phyloP scores from a whole-genome alignment of 164 flowering plant genomes.

The Paratinospora sagittata region DNA sequence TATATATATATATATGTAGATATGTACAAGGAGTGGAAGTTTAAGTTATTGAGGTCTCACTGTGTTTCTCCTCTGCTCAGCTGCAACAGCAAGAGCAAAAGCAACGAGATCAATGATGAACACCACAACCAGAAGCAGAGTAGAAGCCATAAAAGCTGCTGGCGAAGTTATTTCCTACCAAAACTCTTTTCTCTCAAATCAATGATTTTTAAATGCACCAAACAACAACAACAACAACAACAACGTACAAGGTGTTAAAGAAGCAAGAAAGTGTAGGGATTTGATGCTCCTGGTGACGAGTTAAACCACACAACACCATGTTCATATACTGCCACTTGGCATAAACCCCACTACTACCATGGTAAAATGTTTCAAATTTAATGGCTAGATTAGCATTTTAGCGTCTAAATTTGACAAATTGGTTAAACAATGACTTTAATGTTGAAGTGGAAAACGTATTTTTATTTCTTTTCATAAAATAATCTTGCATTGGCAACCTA shows the following conservation, averaged over 20 bases:
- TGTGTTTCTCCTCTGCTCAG: slow-evolving; percentile 77
- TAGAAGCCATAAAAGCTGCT: slow-evolving; percentile 39
- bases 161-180: background rate
- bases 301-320: background rate
- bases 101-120: slow-evolving; percentile 51
- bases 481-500: no score
- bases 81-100: slow-evolving; percentile 55
- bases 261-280: background rate
- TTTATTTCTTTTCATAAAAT: no score
- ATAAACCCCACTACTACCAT: no score
- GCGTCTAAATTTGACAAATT: no score
- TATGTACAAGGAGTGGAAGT: background rate
- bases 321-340: background rate
- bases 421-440: no score
- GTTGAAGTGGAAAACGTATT: no score
- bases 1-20: background rate
- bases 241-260: background rate
- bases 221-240: background rate
- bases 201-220: background rate
- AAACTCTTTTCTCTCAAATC: no score
- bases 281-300: background rate
- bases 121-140: slow-evolving; percentile 30
- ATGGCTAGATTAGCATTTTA: no score
- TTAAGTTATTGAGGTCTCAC: slow-evolving; percentile 29
- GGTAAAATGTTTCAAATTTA: no score